These are phyloP conservation scores for Penicillium turbatum DNA, from an alignment of 495 filamentous ascomycete species.

Conservation along the genomic window DNA sequence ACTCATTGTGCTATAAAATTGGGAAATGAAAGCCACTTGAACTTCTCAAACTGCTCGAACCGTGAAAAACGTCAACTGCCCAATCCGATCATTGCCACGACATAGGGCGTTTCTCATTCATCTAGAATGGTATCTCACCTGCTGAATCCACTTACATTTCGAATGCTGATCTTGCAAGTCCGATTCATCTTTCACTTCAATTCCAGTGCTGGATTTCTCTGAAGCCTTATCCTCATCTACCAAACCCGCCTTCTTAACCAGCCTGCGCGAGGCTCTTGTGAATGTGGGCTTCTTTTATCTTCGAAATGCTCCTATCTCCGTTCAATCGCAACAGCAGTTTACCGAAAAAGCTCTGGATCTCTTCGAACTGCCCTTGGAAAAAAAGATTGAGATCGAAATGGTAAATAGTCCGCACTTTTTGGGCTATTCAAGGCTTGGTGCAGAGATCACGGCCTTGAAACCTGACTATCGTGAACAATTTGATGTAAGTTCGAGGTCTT, in stretches of 20 bases:
- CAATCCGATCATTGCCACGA: conserved; percentile 46
- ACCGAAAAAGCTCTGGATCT: conserved; percentile 65
- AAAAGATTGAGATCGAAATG: conserved; percentile 88
- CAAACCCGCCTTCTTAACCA: conserved; percentile 66
- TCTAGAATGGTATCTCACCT: conserved; percentile 11
- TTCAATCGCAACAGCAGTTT: conserved; percentile 62
- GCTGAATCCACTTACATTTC: too few species aligned
- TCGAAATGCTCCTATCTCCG: conserved; percentile 72
- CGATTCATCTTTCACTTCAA: conserved; percentile 53
- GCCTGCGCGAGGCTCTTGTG: conserved; percentile 74
- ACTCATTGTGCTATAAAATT: too few species aligned
- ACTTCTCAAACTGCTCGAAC: background rate
- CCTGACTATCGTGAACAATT: conserved; percentile 72
- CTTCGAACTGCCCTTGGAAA: conserved; percentile 76
- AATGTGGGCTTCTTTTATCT: conserved; percentile 94
- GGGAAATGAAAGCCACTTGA: background rate
- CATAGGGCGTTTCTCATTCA: too few species aligned
- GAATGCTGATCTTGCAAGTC: conserved; percentile 15
- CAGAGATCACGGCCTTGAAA: conserved; percentile 44
- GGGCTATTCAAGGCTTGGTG: conserved; percentile 48
- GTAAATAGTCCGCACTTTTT: conserved; percentile 66
- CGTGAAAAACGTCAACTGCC: conserved; percentile 54
- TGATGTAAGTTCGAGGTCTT: conserved; percentile 59
- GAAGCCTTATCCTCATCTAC: conserved; percentile 55
- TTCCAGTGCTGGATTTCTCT: conserved; percentile 80